Conservation (phyloP, 305 asterid species). For the Stenogyne calaminthoides region DNA sequence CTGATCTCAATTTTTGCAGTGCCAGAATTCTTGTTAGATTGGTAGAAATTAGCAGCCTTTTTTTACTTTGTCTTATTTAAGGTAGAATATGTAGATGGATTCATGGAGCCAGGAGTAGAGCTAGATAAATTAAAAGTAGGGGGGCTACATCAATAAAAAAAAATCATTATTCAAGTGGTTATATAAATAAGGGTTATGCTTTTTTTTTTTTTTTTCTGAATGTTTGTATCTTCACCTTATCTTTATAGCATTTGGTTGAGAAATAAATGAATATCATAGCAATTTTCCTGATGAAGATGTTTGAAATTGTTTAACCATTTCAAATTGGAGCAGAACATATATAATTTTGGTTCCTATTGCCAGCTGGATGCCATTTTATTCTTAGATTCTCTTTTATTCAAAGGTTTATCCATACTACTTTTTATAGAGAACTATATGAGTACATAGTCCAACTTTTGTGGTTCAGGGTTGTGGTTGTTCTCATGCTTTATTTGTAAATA, state of each 20-base stretch:
- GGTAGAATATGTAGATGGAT: background rate
- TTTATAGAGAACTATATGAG: background rate
- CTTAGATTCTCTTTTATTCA: background rate
- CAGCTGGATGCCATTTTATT: background rate
- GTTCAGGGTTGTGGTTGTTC: background rate
- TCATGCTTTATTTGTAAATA: background rate
- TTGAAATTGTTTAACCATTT: background rate
- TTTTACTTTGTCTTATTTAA: background rate
- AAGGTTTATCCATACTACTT: background rate
- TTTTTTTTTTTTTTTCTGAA: background rate
- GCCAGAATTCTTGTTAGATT: constrained; percentile 8
- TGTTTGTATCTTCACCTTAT: background rate
- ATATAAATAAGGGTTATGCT: background rate
- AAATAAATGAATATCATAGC: background rate
- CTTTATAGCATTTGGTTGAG: background rate
- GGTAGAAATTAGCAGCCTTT: background rate
- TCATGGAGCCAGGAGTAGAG: background rate
- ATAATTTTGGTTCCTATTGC: background rate
- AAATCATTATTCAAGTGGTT: background rate
- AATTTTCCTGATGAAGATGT: background rate
- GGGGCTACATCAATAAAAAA: background rate
- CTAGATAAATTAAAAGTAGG: background rate
- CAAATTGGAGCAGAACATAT: background rate
- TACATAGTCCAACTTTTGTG: background rate
- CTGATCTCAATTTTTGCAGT: background rate